Evolutionary conservation across 805 yeast genomes (phyloP), one percentile per base, ranked within the genome.

Genomic region (Candida jianshihensis): DNA sequence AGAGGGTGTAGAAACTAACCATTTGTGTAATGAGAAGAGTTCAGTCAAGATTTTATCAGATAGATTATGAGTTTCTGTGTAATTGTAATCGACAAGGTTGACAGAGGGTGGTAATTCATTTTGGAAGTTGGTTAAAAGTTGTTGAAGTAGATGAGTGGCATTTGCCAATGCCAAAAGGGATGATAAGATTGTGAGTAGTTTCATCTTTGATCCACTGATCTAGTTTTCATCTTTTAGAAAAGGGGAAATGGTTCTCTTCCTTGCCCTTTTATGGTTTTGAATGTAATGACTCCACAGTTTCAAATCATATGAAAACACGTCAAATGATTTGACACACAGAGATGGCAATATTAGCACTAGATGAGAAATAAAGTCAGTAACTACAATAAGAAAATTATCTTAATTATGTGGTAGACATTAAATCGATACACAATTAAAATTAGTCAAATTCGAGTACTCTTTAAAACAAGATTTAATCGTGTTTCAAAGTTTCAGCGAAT

Each of bases 401-500:
- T n/a, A n/a, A n/a, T n/a, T n/a, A n/a, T n/a, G n/a, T n/a, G n/a
- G n/a, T n/a, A n/a, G n/a, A n/a, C n/a, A n/a, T n/a, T n/a, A n/a
- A n/a, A n/a, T n/a, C n/a, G n/a, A n/a, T n/a, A n/a, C n/a, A n/a
- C n/a, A n/a, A n/a, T n/a, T n/a, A n/a, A n/a, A n/a, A n/a, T n/a
- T n/a, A n/a, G 26, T 12, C 13, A 26, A 26, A 9, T 26, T 26
- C 16, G 20, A 34, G 11, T 13, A 29, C 4, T 13, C 5, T 8
- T 11, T 13, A 5, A 19, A n/a, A 22, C 33, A 30, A 31, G 36
- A 41, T 39, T 64, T 73, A 73, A 61, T 70, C 76, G 54, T 74
- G 72, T 70, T 73, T 81, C 65, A 81, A 75, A 54, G 77, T 77
- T 56, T 73, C 68, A 51, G 71, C 62, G 74, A 82, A 81, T 59